phyloP scores from a whole-genome alignment of 2,329 filamentous ascomycete species.

The Blumeriella jaapii region DNA sequence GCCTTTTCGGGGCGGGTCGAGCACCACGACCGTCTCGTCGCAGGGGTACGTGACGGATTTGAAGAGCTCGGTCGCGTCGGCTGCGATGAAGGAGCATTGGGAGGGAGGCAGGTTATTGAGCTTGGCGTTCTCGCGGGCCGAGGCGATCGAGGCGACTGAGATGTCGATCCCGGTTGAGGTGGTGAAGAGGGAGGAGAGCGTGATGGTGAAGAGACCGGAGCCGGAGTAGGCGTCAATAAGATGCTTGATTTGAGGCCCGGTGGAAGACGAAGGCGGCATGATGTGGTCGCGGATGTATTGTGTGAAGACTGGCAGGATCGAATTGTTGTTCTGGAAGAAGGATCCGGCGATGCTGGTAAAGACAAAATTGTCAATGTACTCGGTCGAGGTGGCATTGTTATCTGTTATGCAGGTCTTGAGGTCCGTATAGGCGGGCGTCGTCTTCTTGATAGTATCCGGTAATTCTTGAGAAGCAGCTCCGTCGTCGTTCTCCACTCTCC shows the following conservation, averaged over 20 bases:
- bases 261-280: conserved; percentile 38
- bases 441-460: conserved; percentile 21
- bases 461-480: conserved; percentile 22
- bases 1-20: conserved; percentile 93
- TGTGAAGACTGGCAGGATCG: conserved; percentile 79
- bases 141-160: conserved; percentile 63
- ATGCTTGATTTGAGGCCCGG: conserved; percentile 52
- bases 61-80: conserved; percentile 79
- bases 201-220: conserved; percentile 93
- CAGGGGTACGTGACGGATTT: conserved; percentile 59
- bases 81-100: conserved; percentile 75
- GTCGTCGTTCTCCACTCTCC: conserved; percentile 44
- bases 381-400: conserved; percentile 68
- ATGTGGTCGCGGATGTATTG: conserved; percentile 75
- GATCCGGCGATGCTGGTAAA: conserved; percentile 88
- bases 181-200: conserved; percentile 74
- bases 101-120: conserved; percentile 58
- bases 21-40: conserved; percentile 81
- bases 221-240: conserved; percentile 97
- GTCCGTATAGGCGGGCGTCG: conserved; percentile 48
- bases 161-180: conserved; percentile 88
- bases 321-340: conserved; percentile 99
- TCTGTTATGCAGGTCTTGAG: conserved; percentile 85
- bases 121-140: conserved; percentile 64
- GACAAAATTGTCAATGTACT: conserved; percentile 71